Evolutionary conservation across 1,284 basidiomycete genomes (phyloP), one percentile per base, ranked within the genome.

Genomic region (Malassezia brasiliensis): DNA sequence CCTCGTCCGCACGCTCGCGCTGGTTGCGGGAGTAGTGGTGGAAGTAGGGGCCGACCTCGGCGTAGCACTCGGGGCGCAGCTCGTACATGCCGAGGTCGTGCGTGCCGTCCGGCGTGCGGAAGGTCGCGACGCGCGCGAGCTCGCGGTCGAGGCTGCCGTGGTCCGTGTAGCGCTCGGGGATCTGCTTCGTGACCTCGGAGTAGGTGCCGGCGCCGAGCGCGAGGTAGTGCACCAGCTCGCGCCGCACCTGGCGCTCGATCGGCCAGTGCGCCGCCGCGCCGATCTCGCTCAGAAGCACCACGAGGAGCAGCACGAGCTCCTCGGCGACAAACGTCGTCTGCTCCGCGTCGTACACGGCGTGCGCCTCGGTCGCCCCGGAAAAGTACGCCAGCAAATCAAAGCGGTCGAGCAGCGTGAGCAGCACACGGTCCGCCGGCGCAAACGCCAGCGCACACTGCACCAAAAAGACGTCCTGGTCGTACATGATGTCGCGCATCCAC

Each of bases 21-120:
- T 90, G 87, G 76, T 98, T 98, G 31, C 91, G 82, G 11, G 88
- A 86, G 76, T 94, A 98, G 71, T 96, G 90, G 72, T 86, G 88
- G 79, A 93, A 96, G 78, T 90, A 94, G 0, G 91, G 90, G 68
- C 96, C 87, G 61, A 98, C 85, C 63, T 96, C 86, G 60, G 84
- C 84, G 72, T 83, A 90, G 28, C 79, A 80, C 65, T 87, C 87
- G 31, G 89, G 83, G 69, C 85, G 86, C 56, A 98, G 81, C 65
- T 90, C 85, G 77, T 96, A 98, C 35, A 83, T 79, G 0, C 94
- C 94, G 1, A 81, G 81, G 64, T 94, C 90, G 2, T 83, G 79
- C 0, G 81, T 83, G 0, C 83, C 76, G 66, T 88, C 86, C 0
- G 91, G 91, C 0, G 84, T 78, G 39, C 83, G 83, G 80, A 93